These are phyloP conservation scores for Globisporangium ultimum DNA, from an alignment of 352 stramenopile genomes.

Conservation along the genomic window DNA sequence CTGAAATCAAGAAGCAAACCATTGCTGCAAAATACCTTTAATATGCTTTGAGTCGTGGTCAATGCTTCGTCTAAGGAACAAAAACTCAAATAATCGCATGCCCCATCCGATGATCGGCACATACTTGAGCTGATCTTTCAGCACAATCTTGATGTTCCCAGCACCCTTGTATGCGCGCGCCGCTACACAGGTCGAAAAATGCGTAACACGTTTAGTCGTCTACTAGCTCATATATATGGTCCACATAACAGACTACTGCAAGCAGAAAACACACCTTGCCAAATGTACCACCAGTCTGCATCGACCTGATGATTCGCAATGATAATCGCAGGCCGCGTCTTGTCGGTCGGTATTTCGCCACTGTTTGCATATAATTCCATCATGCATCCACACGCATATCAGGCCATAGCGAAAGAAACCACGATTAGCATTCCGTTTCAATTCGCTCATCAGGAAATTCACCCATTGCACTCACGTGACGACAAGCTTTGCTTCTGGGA, in stretches of 20 bases:
- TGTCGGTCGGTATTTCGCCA: constrained; percentile 74
- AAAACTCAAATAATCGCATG: constrained; percentile 89
- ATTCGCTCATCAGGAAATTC: neutral
- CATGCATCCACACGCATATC: neutral
- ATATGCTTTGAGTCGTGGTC: constrained; percentile 72
- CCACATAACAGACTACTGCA: neutral
- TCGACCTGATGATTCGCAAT: constrained; percentile 92
- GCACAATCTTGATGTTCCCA: constrained; percentile 90
- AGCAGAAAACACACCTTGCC: constrained; percentile 41
- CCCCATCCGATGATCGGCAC: constrained; percentile 88
- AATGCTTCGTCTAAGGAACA: constrained; percentile 85
- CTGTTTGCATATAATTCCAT: constrained; percentile 13
- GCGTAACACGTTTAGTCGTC: neutral
- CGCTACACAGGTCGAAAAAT: constrained; percentile 21
- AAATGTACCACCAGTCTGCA: constrained; percentile 93
- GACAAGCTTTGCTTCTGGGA: constrained; percentile 80
- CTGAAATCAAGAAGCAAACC: neutral
- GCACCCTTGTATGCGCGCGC: constrained; percentile 52
- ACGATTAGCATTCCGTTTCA: neutral
- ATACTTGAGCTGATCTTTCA: constrained; percentile 90
- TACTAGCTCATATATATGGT: neutral
- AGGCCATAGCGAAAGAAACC: neutral
- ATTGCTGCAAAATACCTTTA: constrained; percentile 22
- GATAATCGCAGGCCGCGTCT: constrained; percentile 77
- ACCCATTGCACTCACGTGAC: constrained; percentile 54